phyloP scores from a whole-genome alignment of 139 green algal species.

The Coccomyxa sp. region DNA sequence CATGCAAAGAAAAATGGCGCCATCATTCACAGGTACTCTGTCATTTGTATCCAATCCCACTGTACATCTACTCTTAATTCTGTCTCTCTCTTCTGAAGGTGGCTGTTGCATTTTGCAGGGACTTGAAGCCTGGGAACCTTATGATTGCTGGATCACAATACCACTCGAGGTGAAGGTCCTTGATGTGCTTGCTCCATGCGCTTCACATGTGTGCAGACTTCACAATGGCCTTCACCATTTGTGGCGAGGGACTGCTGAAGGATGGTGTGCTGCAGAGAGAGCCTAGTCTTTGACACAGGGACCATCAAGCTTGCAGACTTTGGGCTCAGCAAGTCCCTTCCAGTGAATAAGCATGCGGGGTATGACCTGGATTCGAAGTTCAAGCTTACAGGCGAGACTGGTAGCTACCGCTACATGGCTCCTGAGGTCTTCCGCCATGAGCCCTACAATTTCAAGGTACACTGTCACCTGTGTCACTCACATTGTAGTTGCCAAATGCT shows the following conservation, averaged over 20 bases:
- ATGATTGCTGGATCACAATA: conserved; percentile 73
- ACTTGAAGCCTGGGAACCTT: conserved; percentile 90
- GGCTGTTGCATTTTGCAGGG: conserved; percentile 30
- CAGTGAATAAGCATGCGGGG: conserved; percentile 51
- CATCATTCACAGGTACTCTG: neutral
- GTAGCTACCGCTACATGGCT: conserved; percentile 55
- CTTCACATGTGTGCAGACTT: neutral
- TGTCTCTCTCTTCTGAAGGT: neutral
- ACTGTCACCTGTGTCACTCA: conserved; percentile 39
- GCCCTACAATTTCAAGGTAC: conserved; percentile 62
- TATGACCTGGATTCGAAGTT: conserved; percentile 54
- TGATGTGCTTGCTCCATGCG: conserved; percentile 18
- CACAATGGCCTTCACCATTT: neutral
- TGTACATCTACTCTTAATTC: neutral
- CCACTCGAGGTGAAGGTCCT: conserved; percentile 33
- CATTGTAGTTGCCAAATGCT: too few relatives aligned
- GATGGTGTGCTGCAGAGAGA: conserved; percentile 24
- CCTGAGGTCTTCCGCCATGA: conserved; percentile 66
- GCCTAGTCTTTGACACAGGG: conserved; percentile 71
- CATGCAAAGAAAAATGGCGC: conserved; percentile 35
- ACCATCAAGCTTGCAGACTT: conserved; percentile 88
- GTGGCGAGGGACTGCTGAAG: too few relatives aligned
- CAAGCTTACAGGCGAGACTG: conserved; percentile 84
- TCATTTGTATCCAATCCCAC: neutral
- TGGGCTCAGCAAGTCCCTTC: conserved; percentile 81